Evolutionary conservation across 495 filamentous ascomycete genomes (phyloP).

Genomic region (Pyronema omphalodes): DNA sequence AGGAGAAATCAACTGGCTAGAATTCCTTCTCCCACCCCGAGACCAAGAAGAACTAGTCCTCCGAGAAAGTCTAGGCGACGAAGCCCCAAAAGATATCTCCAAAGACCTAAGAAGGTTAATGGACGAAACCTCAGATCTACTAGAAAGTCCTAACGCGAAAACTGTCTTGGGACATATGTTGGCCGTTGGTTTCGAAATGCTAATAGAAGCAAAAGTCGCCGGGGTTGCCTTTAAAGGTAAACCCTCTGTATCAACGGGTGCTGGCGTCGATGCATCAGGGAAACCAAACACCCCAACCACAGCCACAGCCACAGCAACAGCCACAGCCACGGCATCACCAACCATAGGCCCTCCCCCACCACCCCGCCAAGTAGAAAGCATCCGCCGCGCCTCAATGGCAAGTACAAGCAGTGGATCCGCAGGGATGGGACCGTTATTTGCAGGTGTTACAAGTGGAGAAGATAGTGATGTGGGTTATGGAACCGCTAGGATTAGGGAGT

Average conservation of each 20-base stretch:
- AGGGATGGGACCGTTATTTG: background rate
- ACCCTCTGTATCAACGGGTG: no score
- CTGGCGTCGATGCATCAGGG: no score
- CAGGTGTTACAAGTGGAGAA: background rate
- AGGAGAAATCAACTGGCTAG: conserved; percentile 42
- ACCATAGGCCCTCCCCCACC: no score
- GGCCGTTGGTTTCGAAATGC: conserved; percentile 63
- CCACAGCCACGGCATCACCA: no score
- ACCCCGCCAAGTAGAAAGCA: no score
- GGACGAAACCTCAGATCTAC: conserved; percentile 86
- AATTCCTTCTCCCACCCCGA: conserved; percentile 60
- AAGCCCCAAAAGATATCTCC: conserved; percentile 9
- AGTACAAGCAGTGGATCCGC: no score
- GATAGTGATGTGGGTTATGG: conserved; percentile 26
- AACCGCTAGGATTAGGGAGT: conserved; percentile 6
- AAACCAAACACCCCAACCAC: background rate
- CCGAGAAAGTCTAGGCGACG: conserved; percentile 55
- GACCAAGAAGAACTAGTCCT: conserved; percentile 68
- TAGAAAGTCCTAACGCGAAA: conserved; percentile 80
- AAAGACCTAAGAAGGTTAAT: conserved; percentile 59
- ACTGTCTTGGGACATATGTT: conserved; percentile 70
- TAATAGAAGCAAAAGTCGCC: conserved; percentile 62
- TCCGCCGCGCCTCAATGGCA: no score
- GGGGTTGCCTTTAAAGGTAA: conserved; percentile 55
- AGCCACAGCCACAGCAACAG: background rate